Base-by-base conservation (phyloP, 1,284 basidiomycete species). In the Tausonia pullulans region DNA sequence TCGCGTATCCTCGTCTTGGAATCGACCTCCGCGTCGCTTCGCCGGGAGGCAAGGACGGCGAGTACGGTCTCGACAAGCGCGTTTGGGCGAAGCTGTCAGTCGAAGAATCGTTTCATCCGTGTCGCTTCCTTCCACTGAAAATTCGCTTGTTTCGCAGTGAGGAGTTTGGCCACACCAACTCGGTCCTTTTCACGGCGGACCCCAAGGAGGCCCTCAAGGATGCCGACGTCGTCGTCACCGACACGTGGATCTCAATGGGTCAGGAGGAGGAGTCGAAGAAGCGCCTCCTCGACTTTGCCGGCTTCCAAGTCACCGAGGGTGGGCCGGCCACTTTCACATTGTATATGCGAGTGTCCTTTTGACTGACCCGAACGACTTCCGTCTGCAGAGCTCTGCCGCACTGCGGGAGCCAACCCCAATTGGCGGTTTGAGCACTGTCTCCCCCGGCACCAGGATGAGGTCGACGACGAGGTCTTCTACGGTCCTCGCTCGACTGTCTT, bases 241-340 rank as follows among this genome's bases (percentile, higher is more conserved):
- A 97, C 76, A 97, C 93, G 3, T 97, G 93, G 91, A 93, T 98
- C 71, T 95, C 91, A 4, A 98, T 98, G 95, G 96, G 95, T 43
- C 93, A 97, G 77, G 96, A 98, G 77, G 87, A 86, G 1, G 91
- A 97, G 75, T 93, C 94, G 71, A 87, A 80, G n/a, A 85, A 91
- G 71, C 86, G 95, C 46, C 77, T 97, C 58, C 79, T 84, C 63
- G 93, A 92, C 67, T 98, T 98, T 77, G 70, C 82, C 8, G 95
- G 95, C 2, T 98, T 93, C 78, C 96, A 98, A 74, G 86, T 98
- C 57, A 98, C 95, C 0, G 92, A 98, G 66, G 72, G 56, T 71
- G 70, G 14, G 66, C 64, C 58, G 4, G 16, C 11, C 27, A 9
- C 55, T n/a, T 48, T 41, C 48, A 14, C 13, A 7, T 49, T 49